Evolutionary conservation across 768 basidiomycete genomes (phyloP).

Genomic region (Auricularia sp.): DNA sequence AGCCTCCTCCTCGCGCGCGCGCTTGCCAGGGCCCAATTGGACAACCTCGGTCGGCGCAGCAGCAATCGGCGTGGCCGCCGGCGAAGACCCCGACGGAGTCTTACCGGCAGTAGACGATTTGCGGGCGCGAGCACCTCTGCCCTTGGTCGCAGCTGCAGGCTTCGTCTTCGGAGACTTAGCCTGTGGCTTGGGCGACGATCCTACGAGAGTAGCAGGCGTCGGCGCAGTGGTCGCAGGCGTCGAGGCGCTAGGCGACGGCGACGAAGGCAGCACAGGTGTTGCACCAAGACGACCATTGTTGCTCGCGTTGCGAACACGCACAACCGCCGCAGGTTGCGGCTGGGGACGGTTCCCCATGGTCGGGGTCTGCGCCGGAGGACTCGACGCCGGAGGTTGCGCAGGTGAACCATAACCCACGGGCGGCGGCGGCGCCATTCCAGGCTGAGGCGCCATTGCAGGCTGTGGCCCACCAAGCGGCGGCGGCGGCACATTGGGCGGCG

Average conservation of each 20-base stretch:
- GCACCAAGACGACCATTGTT: no score
- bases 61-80: conserved; percentile 23
- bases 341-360: background rate
- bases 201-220: conserved; percentile 5
- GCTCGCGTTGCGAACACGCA: background rate
- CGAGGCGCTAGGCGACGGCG: conserved; percentile 13
- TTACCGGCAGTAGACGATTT: conserved; percentile 19
- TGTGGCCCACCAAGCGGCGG: background rate
- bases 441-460: background rate
- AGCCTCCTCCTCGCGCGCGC: conserved; percentile 43
- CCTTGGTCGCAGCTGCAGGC: conserved; percentile 33
- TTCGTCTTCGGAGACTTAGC: conserved; percentile 62
- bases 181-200: conserved; percentile 43
- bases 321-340: background rate
- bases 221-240: conserved; percentile 5
- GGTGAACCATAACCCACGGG: background rate
- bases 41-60: conserved; percentile 16
- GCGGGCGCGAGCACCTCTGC: conserved; percentile 14
- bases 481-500: background rate
- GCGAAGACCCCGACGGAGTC: conserved; percentile 17
- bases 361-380: background rate
- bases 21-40: conserved; percentile 23
- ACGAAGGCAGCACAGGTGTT: background rate
- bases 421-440: background rate
- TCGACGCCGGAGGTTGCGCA: background rate